Evolutionary conservation across 495 filamentous ascomycete species (phyloP).

Genomic region (Talaromyces thailandensis): DNA sequence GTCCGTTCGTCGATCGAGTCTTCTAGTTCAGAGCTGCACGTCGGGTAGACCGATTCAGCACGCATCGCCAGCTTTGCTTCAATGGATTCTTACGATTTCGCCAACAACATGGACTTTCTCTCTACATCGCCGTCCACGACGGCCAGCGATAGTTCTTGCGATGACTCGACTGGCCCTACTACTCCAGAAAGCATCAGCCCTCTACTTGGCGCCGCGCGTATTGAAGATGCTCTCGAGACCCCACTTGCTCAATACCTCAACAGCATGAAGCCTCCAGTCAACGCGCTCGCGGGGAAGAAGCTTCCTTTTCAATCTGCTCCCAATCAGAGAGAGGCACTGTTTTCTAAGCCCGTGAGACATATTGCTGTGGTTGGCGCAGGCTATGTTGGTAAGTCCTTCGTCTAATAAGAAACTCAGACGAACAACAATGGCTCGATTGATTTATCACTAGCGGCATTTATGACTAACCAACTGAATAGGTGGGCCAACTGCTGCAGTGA

Average conservation of each 20-base stretch:
- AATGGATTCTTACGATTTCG: conserved; percentile 8
- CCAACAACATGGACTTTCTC: conserved; percentile 15
- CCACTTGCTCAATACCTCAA: conserved; percentile 15
- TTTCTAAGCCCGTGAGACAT: conserved; percentile 32
- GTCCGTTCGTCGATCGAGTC: neutral
- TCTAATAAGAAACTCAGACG: neutral
- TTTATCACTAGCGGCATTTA: neutral
- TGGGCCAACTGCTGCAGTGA: conserved; percentile 67
- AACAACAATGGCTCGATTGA: neutral
- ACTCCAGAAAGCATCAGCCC: conserved; percentile 41
- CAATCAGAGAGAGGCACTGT: neutral
- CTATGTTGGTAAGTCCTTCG: conserved; percentile 45
- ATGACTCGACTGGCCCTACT: conserved; percentile 40
- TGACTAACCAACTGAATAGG: conserved; percentile 44
- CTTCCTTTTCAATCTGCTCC: neutral
- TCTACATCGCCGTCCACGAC: conserved; percentile 14
- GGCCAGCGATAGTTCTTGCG: conserved; percentile 16
- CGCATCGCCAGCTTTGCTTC: conserved; percentile 4
- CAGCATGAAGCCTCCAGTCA: conserved; percentile 3
- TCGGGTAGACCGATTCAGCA: neutral
- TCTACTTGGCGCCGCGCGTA: conserved; percentile 28
- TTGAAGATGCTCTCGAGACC: conserved; percentile 17
- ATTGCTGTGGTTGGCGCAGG: conserved; percentile 58
- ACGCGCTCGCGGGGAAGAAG: neutral
- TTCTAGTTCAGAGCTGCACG: neutral